These are phyloP conservation scores for Lentinula raphanica DNA, from an alignment of 768 basidiomycete genomes.

Conservation along the genomic window DNA sequence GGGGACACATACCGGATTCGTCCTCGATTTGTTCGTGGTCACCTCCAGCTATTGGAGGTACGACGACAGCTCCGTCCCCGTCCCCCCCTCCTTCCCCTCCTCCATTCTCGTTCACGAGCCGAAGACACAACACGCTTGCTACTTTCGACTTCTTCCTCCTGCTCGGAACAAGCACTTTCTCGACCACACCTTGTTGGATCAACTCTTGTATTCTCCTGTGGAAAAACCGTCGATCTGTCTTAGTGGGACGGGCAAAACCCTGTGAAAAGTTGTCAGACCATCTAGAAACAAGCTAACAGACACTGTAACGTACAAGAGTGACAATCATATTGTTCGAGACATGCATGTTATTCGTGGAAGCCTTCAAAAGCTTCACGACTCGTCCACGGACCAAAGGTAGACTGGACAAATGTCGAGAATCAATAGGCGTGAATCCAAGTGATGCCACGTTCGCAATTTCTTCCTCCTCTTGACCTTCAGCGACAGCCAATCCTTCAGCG, in stretches of 20 bases:
- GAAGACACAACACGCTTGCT: constrained; percentile 58
- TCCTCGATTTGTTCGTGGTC: constrained; percentile 27
- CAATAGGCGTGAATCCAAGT: constrained; percentile 66
- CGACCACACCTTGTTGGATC: constrained; percentile 66
- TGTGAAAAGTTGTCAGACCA: constrained; percentile 21
- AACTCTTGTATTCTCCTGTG: constrained; percentile 69
- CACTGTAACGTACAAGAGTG: constrained; percentile 51
- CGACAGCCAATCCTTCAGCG: constrained; percentile 19
- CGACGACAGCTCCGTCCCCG: constrained; percentile 29
- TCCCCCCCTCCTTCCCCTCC: no score
- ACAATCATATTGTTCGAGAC: constrained; percentile 71
- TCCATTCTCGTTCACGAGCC: constrained; percentile 43
- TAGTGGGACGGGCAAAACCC: constrained; percentile 74
- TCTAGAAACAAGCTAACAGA: constrained; percentile 6
- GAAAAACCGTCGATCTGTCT: constrained; percentile 79
- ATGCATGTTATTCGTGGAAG: constrained; percentile 66
- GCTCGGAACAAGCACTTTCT: constrained; percentile 67
- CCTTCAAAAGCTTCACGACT: constrained; percentile 65
- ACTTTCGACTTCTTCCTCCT: constrained; percentile 38
- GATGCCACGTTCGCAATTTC: constrained; percentile 15
- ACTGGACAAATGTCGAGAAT: constrained; percentile 73
- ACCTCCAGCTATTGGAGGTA: constrained; percentile 22
- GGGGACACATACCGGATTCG: constrained; percentile 34
- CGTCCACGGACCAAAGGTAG: constrained; percentile 66
- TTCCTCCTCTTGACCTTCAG: constrained; percentile 29